A percentile compares a stretch with the other conserved stretches of the same genome.
Evolutionary conservation across 1,284 basidiomycete genomes (phyloP).

Genomic region (Apiotrichum laibachii): DNA sequence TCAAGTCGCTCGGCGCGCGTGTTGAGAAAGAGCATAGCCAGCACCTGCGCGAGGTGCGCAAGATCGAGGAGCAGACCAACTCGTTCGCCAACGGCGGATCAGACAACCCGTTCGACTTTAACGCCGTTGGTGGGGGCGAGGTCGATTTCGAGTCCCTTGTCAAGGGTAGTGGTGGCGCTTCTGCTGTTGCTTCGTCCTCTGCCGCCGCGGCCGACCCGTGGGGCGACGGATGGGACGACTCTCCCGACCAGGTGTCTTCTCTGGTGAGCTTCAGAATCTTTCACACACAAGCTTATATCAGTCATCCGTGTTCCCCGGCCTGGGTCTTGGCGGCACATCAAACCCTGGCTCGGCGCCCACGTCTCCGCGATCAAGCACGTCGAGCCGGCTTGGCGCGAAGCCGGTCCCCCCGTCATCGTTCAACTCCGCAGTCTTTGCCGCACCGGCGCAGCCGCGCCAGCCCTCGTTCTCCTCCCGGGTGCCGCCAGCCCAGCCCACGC

Average conservation of each 20-base stretch:
- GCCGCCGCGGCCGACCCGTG: constrained; percentile 36
- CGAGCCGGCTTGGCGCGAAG: constrained; percentile 3
- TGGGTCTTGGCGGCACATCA: constrained; percentile 4
- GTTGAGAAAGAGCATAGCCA: constrained; percentile 51
- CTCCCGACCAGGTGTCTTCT: constrained; percentile 19
- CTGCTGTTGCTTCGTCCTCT: constrained; percentile 2
- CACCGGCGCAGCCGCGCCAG: constrained; percentile 11
- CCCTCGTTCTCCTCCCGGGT: background rate
- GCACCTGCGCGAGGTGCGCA: constrained; percentile 49
- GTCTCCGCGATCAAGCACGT: background rate
- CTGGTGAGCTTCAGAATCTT: constrained; percentile 19
- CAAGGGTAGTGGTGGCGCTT: constrained; percentile 25
- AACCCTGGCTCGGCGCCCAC: constrained; percentile 3
- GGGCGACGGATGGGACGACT: constrained; percentile 44
- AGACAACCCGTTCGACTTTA: constrained; percentile 27
- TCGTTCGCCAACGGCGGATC: constrained; percentile 24
- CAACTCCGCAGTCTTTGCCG: constrained; percentile 37
- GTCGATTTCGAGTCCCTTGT: constrained; percentile 52
- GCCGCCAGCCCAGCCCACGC: constrained; percentile 7
- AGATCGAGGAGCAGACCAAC: constrained; percentile 47
- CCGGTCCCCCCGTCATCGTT: constrained; percentile 41
- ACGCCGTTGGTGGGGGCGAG: constrained; percentile 31
- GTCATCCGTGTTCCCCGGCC: constrained; percentile 16
- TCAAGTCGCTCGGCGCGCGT: constrained; percentile 48
- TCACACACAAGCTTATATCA: constrained; percentile 1